These are phyloP conservation scores for Neofusicoccum cordaticola DNA, from an alignment of 2,329 filamentous ascomycete species.

Conservation along the genomic window DNA sequence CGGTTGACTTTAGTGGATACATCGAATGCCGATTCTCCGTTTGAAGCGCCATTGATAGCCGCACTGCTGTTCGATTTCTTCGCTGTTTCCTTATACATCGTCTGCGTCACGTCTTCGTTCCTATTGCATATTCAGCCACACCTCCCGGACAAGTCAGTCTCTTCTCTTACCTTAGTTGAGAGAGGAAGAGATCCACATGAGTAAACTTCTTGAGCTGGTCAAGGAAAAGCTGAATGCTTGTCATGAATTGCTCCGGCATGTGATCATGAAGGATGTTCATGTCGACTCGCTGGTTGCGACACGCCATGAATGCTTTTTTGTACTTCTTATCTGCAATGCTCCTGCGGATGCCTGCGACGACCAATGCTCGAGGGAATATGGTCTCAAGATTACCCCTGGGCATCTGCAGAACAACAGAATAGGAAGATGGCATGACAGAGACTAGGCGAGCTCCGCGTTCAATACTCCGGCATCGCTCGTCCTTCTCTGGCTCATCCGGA, in stretches of 20 bases:
- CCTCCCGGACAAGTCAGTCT: background rate
- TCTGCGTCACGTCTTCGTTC: constrained; percentile 88
- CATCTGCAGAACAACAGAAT: constrained; percentile 88
- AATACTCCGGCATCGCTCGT: constrained; percentile 88
- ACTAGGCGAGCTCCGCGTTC: constrained; percentile 86
- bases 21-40: constrained; percentile 20
- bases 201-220: constrained; percentile 79
- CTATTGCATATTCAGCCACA: constrained; percentile 31
- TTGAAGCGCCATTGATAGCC: constrained; percentile 23
- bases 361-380: constrained; percentile 87
- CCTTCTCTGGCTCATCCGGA: constrained; percentile 81
- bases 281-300: constrained; percentile 89
- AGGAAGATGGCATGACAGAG: constrained; percentile 83
- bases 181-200: constrained; percentile 87
- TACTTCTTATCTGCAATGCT: constrained; percentile 81
- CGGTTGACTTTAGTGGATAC: constrained; percentile 69
- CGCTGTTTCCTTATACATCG: constrained; percentile 88
- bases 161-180: constrained; percentile 67
- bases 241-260: constrained; percentile 79
- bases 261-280: constrained; percentile 98
- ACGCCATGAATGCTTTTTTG: constrained; percentile 77
- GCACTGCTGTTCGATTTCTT: constrained; percentile 39
- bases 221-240: constrained; percentile 71
- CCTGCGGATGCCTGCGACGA: constrained; percentile 81
- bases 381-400: constrained; percentile 94